These are phyloP conservation scores for Claviceps digitariae DNA, from an alignment of 2,329 filamentous ascomycete genomes.

Conservation along the genomic window DNA sequence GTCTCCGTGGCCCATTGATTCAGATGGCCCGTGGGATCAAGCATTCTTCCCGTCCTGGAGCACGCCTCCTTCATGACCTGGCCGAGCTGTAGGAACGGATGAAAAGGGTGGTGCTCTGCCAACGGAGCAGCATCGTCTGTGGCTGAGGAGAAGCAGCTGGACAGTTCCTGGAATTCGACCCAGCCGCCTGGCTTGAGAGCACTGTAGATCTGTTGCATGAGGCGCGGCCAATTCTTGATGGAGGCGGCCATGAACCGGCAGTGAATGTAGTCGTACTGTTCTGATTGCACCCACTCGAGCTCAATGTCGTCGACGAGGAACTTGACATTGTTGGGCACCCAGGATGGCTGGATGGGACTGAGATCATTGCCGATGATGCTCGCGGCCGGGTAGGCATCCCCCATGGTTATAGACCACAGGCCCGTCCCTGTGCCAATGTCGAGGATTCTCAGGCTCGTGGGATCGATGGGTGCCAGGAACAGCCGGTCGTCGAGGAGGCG, in stretches of 20 bases:
- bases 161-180: slow-evolving; percentile 31
- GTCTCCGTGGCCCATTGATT: slow-evolving; percentile 16
- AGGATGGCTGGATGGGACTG: slow-evolving; percentile 29
- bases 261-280: slow-evolving; percentile 21
- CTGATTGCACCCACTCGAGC: slow-evolving; percentile 31
- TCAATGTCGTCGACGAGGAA: slow-evolving; percentile 48
- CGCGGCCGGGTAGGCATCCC: slow-evolving; percentile 21
- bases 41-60: slow-evolving; percentile 15
- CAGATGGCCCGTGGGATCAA: slow-evolving; percentile 17
- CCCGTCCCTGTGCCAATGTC: slow-evolving; percentile 33
- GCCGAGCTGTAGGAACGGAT: slow-evolving; percentile 20
- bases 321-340: slow-evolving; percentile 42
- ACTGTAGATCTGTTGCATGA: slow-evolving; percentile 13
- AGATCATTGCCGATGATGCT: slow-evolving; percentile 26
- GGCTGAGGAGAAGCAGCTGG: slow-evolving; percentile 22
- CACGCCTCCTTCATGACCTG: slow-evolving; percentile 12
- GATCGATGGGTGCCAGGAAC: slow-evolving; percentile 22
- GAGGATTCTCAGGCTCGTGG: slow-evolving; percentile 25
- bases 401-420: slow-evolving; percentile 33
- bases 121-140: slow-evolving; percentile 19
- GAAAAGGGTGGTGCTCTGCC: slow-evolving; percentile 11
- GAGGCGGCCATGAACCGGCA: slow-evolving; percentile 21
- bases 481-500: slow-evolving; percentile 21
- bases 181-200: slow-evolving; percentile 33
- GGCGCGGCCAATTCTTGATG: slow-evolving; percentile 17